phyloP scores from a whole-genome alignment of 2,329 filamentous ascomycete species.

The Penicillium polonicum region DNA sequence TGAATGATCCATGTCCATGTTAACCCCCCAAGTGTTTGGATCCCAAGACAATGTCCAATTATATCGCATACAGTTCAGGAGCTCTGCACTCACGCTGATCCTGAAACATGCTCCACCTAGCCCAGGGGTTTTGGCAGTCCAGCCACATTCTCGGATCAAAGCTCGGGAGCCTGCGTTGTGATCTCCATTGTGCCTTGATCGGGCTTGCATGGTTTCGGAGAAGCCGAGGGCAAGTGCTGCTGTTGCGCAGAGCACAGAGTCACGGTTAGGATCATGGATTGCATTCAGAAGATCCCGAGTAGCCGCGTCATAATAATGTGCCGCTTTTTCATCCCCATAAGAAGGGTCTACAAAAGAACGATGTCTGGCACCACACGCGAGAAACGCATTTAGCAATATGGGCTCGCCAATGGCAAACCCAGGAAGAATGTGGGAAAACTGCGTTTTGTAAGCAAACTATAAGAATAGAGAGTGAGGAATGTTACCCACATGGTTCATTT shows the following conservation, averaged over 20 bases:
- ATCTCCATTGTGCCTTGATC: constrained; percentile 76
- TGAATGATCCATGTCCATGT: constrained; percentile 67
- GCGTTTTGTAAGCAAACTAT: constrained; percentile 8
- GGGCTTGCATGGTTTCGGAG: constrained; percentile 89
- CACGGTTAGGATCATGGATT: constrained; percentile 79
- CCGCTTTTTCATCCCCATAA: constrained; percentile 72
- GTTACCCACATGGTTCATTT: constrained; percentile 65
- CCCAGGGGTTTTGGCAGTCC: constrained; percentile 76
- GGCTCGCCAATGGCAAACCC: constrained; percentile 78
- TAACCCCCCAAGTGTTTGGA: constrained; percentile 83
- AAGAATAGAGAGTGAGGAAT: neutral
- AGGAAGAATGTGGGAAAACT: constrained; percentile 80
- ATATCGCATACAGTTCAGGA: constrained; percentile 82
- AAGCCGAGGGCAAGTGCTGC: constrained; percentile 87
- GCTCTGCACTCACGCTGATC: constrained; percentile 86
- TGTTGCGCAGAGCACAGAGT: constrained; percentile 79
- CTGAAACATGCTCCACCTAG: constrained; percentile 89
- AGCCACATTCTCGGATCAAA: constrained; percentile 83
- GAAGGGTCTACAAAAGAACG: constrained; percentile 68
- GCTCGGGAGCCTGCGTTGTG: constrained; percentile 83
- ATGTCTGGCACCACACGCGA: constrained; percentile 85
- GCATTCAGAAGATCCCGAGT: constrained; percentile 73
- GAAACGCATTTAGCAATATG: constrained; percentile 83
- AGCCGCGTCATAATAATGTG: constrained; percentile 82
- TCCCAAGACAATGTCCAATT: constrained; percentile 88